phyloP scores from a whole-genome alignment of 2,329 filamentous ascomycete genomes.

The Ploettnerulaceae sp. region DNA sequence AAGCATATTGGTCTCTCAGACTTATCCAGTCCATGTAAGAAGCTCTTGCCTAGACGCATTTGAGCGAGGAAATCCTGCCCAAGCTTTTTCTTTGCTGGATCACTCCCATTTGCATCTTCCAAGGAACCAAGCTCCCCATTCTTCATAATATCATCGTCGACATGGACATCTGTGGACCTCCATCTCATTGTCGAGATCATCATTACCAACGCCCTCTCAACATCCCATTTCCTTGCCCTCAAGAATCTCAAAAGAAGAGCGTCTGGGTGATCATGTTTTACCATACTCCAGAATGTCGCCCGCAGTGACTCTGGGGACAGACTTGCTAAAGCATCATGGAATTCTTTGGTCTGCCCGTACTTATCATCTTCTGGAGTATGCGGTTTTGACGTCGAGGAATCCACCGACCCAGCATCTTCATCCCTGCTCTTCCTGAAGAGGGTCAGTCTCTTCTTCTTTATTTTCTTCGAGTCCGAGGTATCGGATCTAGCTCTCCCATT shows the following conservation, averaged over 20 bases:
- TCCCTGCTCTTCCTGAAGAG: constrained; percentile 62
- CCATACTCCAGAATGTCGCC: constrained; percentile 83
- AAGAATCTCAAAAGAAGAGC: constrained; percentile 76
- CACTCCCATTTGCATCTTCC: constrained; percentile 50
- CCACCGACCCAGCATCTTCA: constrained; percentile 42
- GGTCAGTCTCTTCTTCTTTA: constrained; percentile 69
- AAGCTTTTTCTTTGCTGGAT: constrained; percentile 59
- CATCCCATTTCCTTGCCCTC: constrained; percentile 90
- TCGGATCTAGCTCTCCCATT: constrained; percentile 25
- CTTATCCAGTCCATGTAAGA: constrained; percentile 82
- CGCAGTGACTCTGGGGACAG: constrained; percentile 75
- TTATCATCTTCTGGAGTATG: constrained; percentile 71
- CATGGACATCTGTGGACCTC: constrained; percentile 75
- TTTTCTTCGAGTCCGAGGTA: constrained; percentile 43
- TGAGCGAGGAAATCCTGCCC: constrained; percentile 75
- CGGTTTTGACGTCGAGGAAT: constrained; percentile 29
- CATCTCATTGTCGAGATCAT: constrained; percentile 90
- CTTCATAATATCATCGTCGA: constrained; percentile 82
- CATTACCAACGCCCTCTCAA: constrained; percentile 91
- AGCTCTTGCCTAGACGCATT: constrained; percentile 87
- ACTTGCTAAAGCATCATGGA: constrained; percentile 73
- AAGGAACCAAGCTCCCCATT: constrained; percentile 68
- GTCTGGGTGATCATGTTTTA: constrained; percentile 93
- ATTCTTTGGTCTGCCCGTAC: constrained; percentile 84
- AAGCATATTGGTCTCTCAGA: constrained; percentile 80